Evolutionary conservation across 805 yeast genomes (phyloP).

Genomic region (Blastobotrys attinorum): DNA sequence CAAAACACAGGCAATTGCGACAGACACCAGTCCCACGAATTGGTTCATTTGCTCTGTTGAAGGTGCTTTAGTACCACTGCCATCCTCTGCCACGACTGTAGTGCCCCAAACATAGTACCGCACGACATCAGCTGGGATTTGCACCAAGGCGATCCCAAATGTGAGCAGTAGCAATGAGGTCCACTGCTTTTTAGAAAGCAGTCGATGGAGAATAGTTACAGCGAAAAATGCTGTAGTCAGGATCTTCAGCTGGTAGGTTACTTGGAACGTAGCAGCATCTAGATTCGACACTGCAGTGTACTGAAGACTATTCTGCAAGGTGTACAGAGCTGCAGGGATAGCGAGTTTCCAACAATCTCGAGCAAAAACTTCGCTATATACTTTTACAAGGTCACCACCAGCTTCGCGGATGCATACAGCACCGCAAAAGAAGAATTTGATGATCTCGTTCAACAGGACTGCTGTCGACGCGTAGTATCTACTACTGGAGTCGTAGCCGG

Average conservation of each 20-base stretch:
- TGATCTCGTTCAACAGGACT: slow-evolving; percentile 31
- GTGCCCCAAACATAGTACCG: not conserved
- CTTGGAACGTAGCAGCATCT: slow-evolving; percentile 35
- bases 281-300: slow-evolving; percentile 34
- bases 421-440: slow-evolving; percentile 28
- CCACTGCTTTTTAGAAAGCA: slow-evolving; percentile 29
- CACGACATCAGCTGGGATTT: slow-evolving; percentile 25
- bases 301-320: slow-evolving; percentile 32
- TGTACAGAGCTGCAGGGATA: slow-evolving; percentile 33
- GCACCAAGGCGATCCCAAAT: slow-evolving; percentile 33
- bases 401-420: slow-evolving; percentile 9
- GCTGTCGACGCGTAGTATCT: slow-evolving; percentile 33
- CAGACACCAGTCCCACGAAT: slow-evolving; percentile 30
- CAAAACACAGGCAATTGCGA: slow-evolving; percentile 29
- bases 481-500: slow-evolving; percentile 21
- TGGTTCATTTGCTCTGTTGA: slow-evolving; percentile 14
- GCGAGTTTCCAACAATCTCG: slow-evolving; percentile 33
- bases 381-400: not conserved
- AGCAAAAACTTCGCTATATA: slow-evolving; percentile 24
- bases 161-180: slow-evolving; percentile 29
- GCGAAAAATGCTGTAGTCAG: slow-evolving; percentile 35
- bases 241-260: slow-evolving; percentile 34
- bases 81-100: not conserved
- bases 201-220: slow-evolving; percentile 28
- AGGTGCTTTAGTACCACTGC: not conserved